Evolutionary conservation across 2,329 filamentous ascomycete genomes (phyloP).

Genomic region (Fusarium clavum): DNA sequence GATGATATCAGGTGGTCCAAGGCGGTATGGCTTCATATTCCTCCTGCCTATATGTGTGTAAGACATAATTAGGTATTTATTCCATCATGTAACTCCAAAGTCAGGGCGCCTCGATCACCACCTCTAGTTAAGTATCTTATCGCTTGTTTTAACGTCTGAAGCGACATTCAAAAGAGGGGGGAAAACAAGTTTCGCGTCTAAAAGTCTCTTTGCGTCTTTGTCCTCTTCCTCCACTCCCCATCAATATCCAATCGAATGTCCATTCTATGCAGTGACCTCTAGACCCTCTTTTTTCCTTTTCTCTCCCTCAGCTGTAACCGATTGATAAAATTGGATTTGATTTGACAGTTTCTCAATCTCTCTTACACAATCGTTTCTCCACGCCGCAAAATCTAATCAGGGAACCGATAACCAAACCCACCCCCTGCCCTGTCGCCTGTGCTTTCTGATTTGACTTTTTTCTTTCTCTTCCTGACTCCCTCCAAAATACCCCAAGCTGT

Average conservation of each 20-base stretch:
- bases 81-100: constrained; percentile 17
- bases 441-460: neutral
- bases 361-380: constrained; percentile 12
- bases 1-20: constrained; percentile 15
- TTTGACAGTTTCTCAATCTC: constrained; percentile 3
- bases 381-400: constrained; percentile 5
- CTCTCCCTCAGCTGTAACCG: constrained; percentile 1
- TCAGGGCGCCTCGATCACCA: neutral
- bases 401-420: constrained; percentile 4
- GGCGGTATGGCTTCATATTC: constrained; percentile 6
- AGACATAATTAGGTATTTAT: constrained; percentile 11
- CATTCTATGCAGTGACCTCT: constrained; percentile 4
- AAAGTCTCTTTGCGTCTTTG: neutral
- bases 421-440: neutral
- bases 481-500: constrained; percentile 14
- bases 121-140: neutral
- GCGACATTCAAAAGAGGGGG: neutral
- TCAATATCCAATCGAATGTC: constrained; percentile 15
- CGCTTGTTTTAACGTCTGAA: neutral
- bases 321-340: constrained; percentile 20
- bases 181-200: constrained; percentile 24
- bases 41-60: neutral
- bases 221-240: constrained; percentile 13
- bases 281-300: constrained; percentile 9
- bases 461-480: neutral